Percentiles rank a stretch among this genome's conserved stretches.
phyloP scores from a whole-genome alignment of 345 rosid species.

The Gossypium sturtianum region DNA sequence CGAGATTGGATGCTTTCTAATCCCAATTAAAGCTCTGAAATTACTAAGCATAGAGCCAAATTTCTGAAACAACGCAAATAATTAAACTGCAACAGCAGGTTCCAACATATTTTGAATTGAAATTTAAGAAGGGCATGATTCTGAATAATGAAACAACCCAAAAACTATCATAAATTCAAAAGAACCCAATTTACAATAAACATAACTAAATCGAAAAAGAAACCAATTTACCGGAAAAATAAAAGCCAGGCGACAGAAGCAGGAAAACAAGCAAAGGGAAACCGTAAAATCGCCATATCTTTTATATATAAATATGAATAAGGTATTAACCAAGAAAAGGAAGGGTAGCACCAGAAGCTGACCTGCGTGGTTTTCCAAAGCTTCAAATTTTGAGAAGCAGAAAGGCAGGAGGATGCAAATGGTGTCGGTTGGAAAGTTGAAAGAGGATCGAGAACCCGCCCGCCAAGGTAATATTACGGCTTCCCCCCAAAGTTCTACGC shows the following conservation, averaged over 20 bases:
- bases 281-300: too few relatives aligned
- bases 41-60: background rate
- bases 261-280: background rate
- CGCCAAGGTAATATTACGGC: background rate
- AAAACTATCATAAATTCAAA: background rate
- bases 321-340: too few relatives aligned
- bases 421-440: too few relatives aligned
- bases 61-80: background rate
- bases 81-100: background rate
- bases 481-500: too few relatives aligned
- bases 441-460: background rate
- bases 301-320: too few relatives aligned
- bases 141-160: background rate
- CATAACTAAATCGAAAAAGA: too few relatives aligned
- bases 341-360: too few relatives aligned
- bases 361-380: background rate
- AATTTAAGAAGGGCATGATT: too few relatives aligned
- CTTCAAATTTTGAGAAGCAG: background rate
- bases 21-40: background rate
- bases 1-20: background rate
- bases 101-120: background rate
- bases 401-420: too few relatives aligned
- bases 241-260: background rate
- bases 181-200: background rate
- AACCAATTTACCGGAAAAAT: background rate